A percentile compares a stretch with the other conserved stretches of the same genome.
Evolutionary conservation across 177 flowering plant species (phyloP).

Genomic region (Vitis hybrid): DNA sequence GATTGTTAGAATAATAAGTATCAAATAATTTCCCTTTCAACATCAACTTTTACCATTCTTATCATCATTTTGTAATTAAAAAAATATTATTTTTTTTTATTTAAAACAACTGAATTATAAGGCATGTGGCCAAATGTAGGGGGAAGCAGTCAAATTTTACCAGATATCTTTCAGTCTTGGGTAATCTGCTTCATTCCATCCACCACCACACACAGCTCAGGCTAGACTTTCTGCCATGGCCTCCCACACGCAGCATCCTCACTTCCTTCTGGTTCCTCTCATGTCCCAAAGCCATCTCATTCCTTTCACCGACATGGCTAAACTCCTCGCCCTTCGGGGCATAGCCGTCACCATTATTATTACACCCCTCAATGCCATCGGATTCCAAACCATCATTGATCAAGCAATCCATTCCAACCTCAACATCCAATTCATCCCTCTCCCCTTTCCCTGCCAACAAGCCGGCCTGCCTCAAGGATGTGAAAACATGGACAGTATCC

Average conservation of each 20-base stretch:
- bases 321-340: slow-evolving; percentile 15
- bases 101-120: too few species aligned
- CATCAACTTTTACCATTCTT: too few species aligned
- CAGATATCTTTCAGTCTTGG: too few species aligned
- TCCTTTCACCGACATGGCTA: slow-evolving; percentile 18
- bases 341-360: slow-evolving; percentile 6
- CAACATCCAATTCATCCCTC: neutral
- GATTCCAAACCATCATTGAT: neutral
- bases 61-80: too few species aligned
- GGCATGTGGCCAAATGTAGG: too few species aligned
- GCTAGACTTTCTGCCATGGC: slow-evolving; percentile 7
- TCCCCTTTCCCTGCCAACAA: slow-evolving; percentile 10
- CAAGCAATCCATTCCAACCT: neutral
- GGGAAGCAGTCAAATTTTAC: too few species aligned
- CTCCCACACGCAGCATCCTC: neutral
- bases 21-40: too few species aligned
- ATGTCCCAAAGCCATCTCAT: slow-evolving; percentile 23
- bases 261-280: slow-evolving; percentile 17
- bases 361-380: slow-evolving; percentile 10
- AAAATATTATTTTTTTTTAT: too few species aligned
- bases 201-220: too few species aligned
- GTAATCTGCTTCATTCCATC: too few species aligned
- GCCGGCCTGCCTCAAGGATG: slow-evolving; percentile 8
- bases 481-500: slow-evolving; percentile 4
- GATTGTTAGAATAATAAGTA: too few species aligned